Conservation (phyloP, 1,284 basidiomycete genomes). For the Apiotrichum gracile region DNA sequence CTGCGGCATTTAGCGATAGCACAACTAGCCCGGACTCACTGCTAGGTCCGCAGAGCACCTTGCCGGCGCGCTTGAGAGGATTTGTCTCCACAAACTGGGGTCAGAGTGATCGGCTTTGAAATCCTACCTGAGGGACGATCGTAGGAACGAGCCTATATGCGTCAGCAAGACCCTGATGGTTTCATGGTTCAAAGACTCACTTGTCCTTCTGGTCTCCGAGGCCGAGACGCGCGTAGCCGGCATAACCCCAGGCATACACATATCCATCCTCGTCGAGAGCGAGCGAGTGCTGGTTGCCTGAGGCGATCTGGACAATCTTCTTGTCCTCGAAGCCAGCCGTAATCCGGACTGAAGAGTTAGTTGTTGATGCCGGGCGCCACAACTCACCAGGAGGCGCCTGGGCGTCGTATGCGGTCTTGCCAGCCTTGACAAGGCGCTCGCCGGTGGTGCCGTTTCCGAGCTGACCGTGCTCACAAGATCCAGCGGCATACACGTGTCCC, state of each 20-base stretch:
- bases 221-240: constrained; percentile 49
- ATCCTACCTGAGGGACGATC: constrained; percentile 56
- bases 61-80: constrained; percentile 57
- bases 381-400: constrained; percentile 64
- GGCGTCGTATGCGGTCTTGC: constrained; percentile 75
- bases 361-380: neutral
- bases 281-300: constrained; percentile 78
- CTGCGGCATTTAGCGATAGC: constrained; percentile 12
- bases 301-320: constrained; percentile 70
- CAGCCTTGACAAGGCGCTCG: constrained; percentile 75
- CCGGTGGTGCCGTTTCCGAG: constrained; percentile 70
- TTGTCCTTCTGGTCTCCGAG: constrained; percentile 71
- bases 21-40: constrained; percentile 37
- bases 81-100: constrained; percentile 66
- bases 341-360: constrained; percentile 55
- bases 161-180: no score
- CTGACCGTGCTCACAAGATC: constrained; percentile 88
- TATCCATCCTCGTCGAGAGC: constrained; percentile 72
- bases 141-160: constrained; percentile 57
- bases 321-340: constrained; percentile 61
- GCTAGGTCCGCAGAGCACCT: constrained; percentile 73
- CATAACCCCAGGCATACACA: constrained; percentile 68
- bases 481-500: constrained; percentile 83
- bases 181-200: neutral
- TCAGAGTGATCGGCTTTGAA: neutral